These are phyloP conservation scores for Chalciporus sphaerocephalus DNA, from an alignment of 768 basidiomycete species.

Conservation along the genomic window DNA sequence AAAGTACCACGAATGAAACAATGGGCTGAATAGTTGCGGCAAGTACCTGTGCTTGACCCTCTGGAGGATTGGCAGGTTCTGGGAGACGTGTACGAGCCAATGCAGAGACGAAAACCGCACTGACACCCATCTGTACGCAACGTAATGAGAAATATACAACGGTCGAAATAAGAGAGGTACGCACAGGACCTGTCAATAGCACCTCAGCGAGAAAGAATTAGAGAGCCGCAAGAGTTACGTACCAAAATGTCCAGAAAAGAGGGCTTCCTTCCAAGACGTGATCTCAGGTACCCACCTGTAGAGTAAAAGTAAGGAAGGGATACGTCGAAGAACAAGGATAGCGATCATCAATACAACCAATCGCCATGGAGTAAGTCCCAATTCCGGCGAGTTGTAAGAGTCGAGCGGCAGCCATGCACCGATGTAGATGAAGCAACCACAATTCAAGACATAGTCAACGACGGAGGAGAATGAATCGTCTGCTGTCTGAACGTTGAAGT, in stretches of 20 bases:
- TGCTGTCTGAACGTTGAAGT: constrained; percentile 76
- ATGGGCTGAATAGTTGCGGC: constrained; percentile 73
- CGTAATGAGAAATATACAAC: background rate
- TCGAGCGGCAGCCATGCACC: constrained; percentile 84
- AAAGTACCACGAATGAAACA: constrained; percentile 81
- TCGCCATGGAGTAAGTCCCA: constrained; percentile 68
- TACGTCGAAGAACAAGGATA: constrained; percentile 72
- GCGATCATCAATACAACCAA: constrained; percentile 62
- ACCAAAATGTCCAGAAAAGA: constrained; percentile 93
- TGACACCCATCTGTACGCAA: constrained; percentile 75
- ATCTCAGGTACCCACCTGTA: constrained; percentile 90
- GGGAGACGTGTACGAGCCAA: constrained; percentile 64
- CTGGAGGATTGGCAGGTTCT: constrained; percentile 52
- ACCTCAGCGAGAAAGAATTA: constrained; percentile 1
- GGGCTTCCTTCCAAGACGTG: constrained; percentile 73
- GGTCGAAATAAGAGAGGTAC: constrained; percentile 18
- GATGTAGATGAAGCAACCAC: constrained; percentile 75
- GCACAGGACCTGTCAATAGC: constrained; percentile 45
- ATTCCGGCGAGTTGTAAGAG: constrained; percentile 48
- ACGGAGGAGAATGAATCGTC: constrained; percentile 86
- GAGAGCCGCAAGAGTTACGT: constrained; percentile 10
- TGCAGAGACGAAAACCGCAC: constrained; percentile 83
- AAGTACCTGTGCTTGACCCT: constrained; percentile 68
- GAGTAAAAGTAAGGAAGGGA: constrained; percentile 72
- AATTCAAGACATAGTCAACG: constrained; percentile 82